Evolutionary conservation across 208 protist species (phyloP).

Genomic region (Vickermania spadyakhi): DNA sequence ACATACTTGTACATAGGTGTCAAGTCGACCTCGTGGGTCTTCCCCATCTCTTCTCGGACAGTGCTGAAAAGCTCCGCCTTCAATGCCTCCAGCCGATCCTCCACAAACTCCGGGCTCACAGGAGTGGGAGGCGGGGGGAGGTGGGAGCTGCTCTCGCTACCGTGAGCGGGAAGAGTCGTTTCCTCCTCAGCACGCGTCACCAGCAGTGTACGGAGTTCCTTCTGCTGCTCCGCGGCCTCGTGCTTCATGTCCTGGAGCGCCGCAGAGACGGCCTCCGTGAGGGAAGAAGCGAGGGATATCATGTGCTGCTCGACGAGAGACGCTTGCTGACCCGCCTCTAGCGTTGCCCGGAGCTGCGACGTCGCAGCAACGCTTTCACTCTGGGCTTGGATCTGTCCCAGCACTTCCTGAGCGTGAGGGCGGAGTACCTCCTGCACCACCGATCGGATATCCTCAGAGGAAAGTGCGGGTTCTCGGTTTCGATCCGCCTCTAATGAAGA

Average conservation of each 20-base stretch:
- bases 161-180: too few relatives aligned
- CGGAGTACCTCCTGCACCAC: not conserved
- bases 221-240: not conserved
- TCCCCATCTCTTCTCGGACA: constrained; percentile 38
- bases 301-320: not conserved
- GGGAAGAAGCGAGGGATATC: not conserved
- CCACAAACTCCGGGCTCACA: too few relatives aligned
- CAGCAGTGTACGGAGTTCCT: not conserved
- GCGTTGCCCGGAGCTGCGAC: too few relatives aligned
- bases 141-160: too few relatives aligned
- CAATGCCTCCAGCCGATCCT: constrained; percentile 13
- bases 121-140: too few relatives aligned
- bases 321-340: too few relatives aligned
- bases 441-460: not conserved
- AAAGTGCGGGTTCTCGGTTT: too few relatives aligned
- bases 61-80: constrained; percentile 30
- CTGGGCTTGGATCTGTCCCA: too few relatives aligned
- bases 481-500: too few relatives aligned
- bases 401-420: not conserved
- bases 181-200: too few relatives aligned
- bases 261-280: not conserved
- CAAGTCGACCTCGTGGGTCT: constrained; percentile 59
- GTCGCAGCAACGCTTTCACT: too few relatives aligned
- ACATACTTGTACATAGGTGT: constrained; percentile 75
- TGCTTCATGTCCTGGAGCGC: not conserved